phyloP scores from a whole-genome alignment of 768 basidiomycete species.

The Trametes sanguinea region DNA sequence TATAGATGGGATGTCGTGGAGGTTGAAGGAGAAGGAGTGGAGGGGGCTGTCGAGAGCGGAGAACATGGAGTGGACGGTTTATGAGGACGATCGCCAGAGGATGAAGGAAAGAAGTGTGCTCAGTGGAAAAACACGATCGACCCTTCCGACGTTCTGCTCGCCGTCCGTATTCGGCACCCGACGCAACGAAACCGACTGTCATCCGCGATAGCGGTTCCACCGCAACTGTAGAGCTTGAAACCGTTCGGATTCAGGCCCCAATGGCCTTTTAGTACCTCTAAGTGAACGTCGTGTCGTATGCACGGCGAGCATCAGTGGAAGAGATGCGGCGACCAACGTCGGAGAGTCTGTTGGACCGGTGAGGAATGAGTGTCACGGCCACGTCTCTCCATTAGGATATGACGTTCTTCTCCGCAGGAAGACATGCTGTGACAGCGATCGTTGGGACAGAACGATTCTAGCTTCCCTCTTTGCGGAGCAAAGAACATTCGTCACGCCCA shows the following conservation, averaged over 20 bases:
- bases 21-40: neutral
- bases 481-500: neutral
- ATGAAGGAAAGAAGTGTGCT: constrained; percentile 2
- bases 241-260: no score
- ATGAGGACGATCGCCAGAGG: constrained; percentile 6
- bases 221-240: neutral
- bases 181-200: neutral
- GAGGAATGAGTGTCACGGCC: neutral
- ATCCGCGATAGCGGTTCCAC: neutral
- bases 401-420: neutral
- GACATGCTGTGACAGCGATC: constrained; percentile 5
- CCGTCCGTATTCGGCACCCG: constrained; percentile 6
- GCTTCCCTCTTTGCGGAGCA: neutral
- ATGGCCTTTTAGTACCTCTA: no score
- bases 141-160: neutral
- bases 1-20: neutral
- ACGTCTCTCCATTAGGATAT: neutral
- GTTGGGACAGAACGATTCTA: neutral
- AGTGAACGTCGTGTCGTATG: neutral
- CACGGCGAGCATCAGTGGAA: neutral
- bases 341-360: neutral
- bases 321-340: neutral
- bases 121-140: constrained; percentile 9
- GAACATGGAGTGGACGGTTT: constrained; percentile 2
- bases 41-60: neutral